A percentile compares a stretch with the other conserved stretches of the same genome.
These are phyloP conservation scores for Cucumis melo DNA, from an alignment of 306 rosid genomes.

Conservation along the genomic window DNA sequence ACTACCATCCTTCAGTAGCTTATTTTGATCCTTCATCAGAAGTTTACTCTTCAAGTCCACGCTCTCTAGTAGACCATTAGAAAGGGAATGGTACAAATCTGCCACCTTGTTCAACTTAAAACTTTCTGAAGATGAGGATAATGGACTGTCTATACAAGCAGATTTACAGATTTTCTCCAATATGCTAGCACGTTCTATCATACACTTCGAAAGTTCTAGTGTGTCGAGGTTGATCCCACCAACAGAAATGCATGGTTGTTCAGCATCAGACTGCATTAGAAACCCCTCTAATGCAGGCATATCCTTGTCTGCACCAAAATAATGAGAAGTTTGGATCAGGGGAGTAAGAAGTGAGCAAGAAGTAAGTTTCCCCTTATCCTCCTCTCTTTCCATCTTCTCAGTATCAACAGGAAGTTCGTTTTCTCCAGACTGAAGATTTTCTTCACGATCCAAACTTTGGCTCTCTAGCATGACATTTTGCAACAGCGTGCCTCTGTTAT, in stretches of 20 bases:
- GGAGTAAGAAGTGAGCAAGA: slow-evolving; percentile 24
- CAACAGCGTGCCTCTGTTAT: not conserved
- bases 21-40: slow-evolving; percentile 20
- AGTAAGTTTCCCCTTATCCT: slow-evolving; percentile 9
- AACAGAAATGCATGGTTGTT: slow-evolving; percentile 24
- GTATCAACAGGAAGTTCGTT: slow-evolving; percentile 13
- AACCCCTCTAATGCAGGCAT: slow-evolving; percentile 70
- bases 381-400: slow-evolving; percentile 25
- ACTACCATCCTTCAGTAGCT: slow-evolving; percentile 5
- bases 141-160: slow-evolving; percentile 43
- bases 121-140: slow-evolving; percentile 33
- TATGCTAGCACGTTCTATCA: slow-evolving; percentile 33
- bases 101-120: slow-evolving; percentile 21
- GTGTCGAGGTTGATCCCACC: slow-evolving; percentile 35
- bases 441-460: slow-evolving; percentile 13
- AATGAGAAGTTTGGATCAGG: slow-evolving; percentile 19
- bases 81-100: slow-evolving; percentile 33
- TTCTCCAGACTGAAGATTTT: slow-evolving; percentile 15
- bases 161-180: slow-evolving; percentile 47
- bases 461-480: slow-evolving; percentile 18
- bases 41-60: slow-evolving; percentile 22
- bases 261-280: slow-evolving; percentile 40
- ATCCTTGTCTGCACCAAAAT: slow-evolving; percentile 26
- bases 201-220: slow-evolving; percentile 23
- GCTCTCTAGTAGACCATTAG: slow-evolving; percentile 61